A percentile compares a stretch with the other conserved stretches of the same genome.
Evolutionary conservation across 495 filamentous ascomycete genomes (phyloP).

Genomic region (Penicillium chermesinum): DNA sequence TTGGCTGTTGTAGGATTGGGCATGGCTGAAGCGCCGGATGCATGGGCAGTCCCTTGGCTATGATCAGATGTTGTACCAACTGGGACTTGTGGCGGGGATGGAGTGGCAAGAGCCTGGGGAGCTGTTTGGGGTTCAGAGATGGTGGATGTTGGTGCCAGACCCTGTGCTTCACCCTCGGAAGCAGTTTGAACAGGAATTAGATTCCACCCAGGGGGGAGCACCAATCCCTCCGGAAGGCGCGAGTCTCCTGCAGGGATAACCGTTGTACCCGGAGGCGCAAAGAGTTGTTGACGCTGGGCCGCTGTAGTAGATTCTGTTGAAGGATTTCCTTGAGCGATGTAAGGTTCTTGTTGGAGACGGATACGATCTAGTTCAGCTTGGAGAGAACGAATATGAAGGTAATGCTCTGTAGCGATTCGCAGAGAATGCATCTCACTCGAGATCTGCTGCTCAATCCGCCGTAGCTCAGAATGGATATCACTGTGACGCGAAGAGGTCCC

Average conservation of each 20-base stretch:
- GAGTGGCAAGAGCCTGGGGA: not conserved
- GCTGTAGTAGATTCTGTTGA: constrained; percentile 11
- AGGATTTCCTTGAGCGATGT: constrained; percentile 14
- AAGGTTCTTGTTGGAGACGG: constrained; percentile 39
- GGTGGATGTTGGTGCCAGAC: constrained; percentile 6
- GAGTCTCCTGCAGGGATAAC: constrained; percentile 50
- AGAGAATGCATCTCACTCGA: constrained; percentile 57
- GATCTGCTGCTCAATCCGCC: constrained; percentile 61
- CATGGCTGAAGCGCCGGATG: not conserved
- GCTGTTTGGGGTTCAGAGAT: constrained; percentile 4
- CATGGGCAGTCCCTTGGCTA: not conserved
- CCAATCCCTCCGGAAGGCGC: constrained; percentile 66
- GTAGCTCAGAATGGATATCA: constrained; percentile 51
- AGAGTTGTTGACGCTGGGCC: constrained; percentile 9
- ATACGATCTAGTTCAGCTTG: constrained; percentile 61
- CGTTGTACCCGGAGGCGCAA: constrained; percentile 17
- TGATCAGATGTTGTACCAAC: not conserved
- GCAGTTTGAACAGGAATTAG: constrained; percentile 61
- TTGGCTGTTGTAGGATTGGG: not conserved
- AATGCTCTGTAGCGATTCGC: constrained; percentile 49
- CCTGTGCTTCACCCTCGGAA: constrained; percentile 3
- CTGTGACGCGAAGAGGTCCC: constrained; percentile 8
- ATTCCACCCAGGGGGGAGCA: constrained; percentile 71
- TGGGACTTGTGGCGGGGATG: not conserved
- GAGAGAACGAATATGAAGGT: constrained; percentile 50